Conservation (phyloP, 495 filamentous ascomycete genomes). For the Parathielavia appendiculata region DNA sequence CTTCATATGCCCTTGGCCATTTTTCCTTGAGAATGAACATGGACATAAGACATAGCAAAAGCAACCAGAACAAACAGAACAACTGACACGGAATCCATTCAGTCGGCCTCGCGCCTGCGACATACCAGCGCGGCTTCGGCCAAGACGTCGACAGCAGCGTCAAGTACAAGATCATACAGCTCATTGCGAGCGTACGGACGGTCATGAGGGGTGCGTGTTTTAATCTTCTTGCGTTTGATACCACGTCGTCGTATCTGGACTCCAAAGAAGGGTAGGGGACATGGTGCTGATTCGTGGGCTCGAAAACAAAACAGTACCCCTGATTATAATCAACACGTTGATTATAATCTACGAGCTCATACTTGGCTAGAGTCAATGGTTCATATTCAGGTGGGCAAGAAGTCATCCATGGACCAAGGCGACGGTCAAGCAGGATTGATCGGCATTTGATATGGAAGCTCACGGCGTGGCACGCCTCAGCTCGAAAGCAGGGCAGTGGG, state of each 20-base stretch:
- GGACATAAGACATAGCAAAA: not conserved
- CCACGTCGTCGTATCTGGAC: too few relatives aligned
- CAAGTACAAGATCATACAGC: slow-evolving; percentile 79
- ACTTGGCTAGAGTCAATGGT: slow-evolving; percentile 54
- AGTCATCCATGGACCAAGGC: too few relatives aligned
- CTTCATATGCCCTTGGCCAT: too few relatives aligned
- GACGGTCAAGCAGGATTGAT: not conserved
- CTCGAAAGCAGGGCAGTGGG: too few relatives aligned
- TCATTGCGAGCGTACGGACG: slow-evolving; percentile 86
- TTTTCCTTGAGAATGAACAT: not conserved
- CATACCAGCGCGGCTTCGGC: slow-evolving; percentile 70
- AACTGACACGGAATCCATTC: not conserved
- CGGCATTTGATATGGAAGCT: too few relatives aligned
- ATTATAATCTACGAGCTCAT: slow-evolving; percentile 87
- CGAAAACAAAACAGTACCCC: slow-evolving; percentile 88
- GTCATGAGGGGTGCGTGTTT: slow-evolving; percentile 84
- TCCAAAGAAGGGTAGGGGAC: too few relatives aligned
- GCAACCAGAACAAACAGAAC: slow-evolving; percentile 2
- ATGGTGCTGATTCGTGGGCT: too few relatives aligned
- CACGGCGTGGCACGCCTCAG: too few relatives aligned
- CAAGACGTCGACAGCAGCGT: slow-evolving; percentile 67
- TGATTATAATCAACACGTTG: slow-evolving; percentile 86
- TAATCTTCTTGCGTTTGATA: too few relatives aligned
- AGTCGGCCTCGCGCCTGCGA: slow-evolving; percentile 75
- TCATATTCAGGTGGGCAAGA: too few relatives aligned